Conservation (phyloP, 495 filamentous ascomycete genomes). For the Niebla homalea region DNA sequence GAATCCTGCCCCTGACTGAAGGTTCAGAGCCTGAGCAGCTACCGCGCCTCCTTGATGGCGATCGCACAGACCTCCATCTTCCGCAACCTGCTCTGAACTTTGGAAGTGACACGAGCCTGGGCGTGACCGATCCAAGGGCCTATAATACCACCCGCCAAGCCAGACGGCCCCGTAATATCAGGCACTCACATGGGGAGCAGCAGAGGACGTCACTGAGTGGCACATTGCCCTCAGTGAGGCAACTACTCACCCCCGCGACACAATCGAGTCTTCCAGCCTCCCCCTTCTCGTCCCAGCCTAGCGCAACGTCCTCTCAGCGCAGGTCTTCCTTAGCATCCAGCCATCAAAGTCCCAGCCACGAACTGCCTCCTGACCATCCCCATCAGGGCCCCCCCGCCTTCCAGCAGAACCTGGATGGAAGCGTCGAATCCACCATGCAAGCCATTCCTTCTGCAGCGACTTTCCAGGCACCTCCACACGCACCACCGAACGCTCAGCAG, state of each 20-base stretch:
- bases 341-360: background rate
- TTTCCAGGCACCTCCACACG: too few species aligned
- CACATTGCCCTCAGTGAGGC: constrained; percentile 35
- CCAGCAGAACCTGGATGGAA: background rate
- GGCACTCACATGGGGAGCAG: constrained; percentile 11
- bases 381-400: background rate
- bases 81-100: constrained; percentile 36
- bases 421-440: background rate
- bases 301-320: background rate
- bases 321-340: too few species aligned
- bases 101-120: constrained; percentile 29
- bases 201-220: constrained; percentile 17
- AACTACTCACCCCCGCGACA: constrained; percentile 30
- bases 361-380: background rate
- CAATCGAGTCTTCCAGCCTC: constrained; percentile 16
- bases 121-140: constrained; percentile 22
- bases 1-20: constrained; percentile 32
- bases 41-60: constrained; percentile 24
- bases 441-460: too few species aligned
- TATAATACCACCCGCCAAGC: constrained; percentile 17
- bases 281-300: constrained; percentile 5
- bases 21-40: constrained; percentile 19
- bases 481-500: background rate
- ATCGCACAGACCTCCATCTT: constrained; percentile 32
- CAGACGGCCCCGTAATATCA: constrained; percentile 3